A percentile compares a stretch with the other conserved stretches of the same genome.
These are phyloP conservation scores for Penicillium ucsense DNA, from an alignment of 495 filamentous ascomycete species.

Conservation along the genomic window DNA sequence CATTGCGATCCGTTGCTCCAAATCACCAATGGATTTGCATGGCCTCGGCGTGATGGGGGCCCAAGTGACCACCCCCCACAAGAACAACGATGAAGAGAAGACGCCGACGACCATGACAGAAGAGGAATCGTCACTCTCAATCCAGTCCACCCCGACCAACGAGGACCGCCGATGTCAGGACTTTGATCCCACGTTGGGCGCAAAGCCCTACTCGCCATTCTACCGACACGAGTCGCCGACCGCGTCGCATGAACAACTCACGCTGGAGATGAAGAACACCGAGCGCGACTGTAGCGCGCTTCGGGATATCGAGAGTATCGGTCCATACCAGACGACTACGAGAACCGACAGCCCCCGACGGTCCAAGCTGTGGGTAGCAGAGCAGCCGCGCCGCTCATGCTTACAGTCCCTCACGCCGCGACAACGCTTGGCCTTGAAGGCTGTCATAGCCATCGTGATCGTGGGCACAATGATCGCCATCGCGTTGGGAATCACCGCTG, in stretches of 20 bases:
- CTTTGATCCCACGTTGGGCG: constrained; percentile 33
- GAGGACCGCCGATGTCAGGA: constrained; percentile 14
- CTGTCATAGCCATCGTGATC: constrained; percentile 44
- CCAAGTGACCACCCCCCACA: constrained; percentile 21
- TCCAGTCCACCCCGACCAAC: constrained; percentile 13
- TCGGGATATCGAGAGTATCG: constrained; percentile 23
- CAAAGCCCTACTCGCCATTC: constrained; percentile 50
- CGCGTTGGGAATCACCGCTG: constrained; percentile 51
- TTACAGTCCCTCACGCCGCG: constrained; percentile 33
- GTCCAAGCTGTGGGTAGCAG: constrained; percentile 35
- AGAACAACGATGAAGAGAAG: constrained; percentile 15
- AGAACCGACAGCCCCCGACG: constrained; percentile 15
- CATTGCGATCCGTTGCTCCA: too few species aligned
- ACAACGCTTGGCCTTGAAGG: constrained; percentile 43
- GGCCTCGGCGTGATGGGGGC: constrained; percentile 25
- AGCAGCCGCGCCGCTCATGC: constrained; percentile 25
- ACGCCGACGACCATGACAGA: constrained; percentile 4
- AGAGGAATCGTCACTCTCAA: constrained; percentile 5
- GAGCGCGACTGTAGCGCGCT: constrained; percentile 11
- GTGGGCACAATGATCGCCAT: constrained; percentile 52
- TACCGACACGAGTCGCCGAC: constrained; percentile 45
- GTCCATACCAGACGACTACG: constrained; percentile 5
- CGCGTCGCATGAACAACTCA: constrained; percentile 37
- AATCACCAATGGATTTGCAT: constrained; percentile 16
- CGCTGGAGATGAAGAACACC: constrained; percentile 26